A percentile compares a stretch with the other conserved stretches of the same genome.
Evolutionary conservation across 2,329 filamentous ascomycete genomes (phyloP).

Genomic region (Phialophora tarda): DNA sequence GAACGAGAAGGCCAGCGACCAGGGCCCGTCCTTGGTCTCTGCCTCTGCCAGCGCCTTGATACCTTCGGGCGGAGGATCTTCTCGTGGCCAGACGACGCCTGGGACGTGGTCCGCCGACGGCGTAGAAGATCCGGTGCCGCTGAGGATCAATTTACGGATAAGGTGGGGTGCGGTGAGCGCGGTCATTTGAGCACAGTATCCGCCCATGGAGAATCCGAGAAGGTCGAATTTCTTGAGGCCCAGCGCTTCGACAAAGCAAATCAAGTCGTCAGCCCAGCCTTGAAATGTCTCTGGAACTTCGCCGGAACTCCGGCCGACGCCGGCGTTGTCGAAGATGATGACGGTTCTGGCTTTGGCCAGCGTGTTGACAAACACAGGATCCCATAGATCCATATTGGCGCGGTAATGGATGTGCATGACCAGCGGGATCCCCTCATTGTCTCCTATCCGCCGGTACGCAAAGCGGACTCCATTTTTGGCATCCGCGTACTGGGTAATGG

Average conservation of each 20-base stretch:
- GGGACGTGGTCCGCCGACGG: constrained; percentile 23
- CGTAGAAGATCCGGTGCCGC: constrained; percentile 20
- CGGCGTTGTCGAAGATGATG: constrained; percentile 35
- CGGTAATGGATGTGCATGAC: constrained; percentile 34
- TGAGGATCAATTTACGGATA: constrained; percentile 27
- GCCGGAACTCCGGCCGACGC: constrained; percentile 26
- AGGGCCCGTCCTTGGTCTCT: constrained; percentile 19
- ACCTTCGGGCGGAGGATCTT: constrained; percentile 13
- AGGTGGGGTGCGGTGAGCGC: constrained; percentile 29
- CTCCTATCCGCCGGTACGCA: constrained; percentile 32
- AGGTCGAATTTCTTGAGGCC: constrained; percentile 28
- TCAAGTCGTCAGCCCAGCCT: constrained; percentile 28
- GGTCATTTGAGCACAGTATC: constrained; percentile 25
- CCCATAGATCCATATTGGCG: constrained; percentile 33
- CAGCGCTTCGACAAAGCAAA: constrained; percentile 30
- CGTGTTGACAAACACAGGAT: constrained; percentile 32
- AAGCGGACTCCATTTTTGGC: constrained; percentile 30
- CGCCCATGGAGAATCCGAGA: constrained; percentile 33
- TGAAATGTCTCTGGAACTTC: constrained; percentile 30
- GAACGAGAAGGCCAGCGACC: constrained; percentile 26
- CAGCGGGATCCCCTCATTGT: constrained; percentile 17
- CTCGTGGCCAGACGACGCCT: constrained; percentile 32
- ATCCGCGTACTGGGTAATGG: constrained; percentile 27
- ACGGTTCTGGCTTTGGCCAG: constrained; percentile 23
- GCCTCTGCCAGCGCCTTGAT: constrained; percentile 17